Evolutionary conservation across 1,284 basidiomycete genomes (phyloP).

Genomic region (Microbotryum intermedium): DNA sequence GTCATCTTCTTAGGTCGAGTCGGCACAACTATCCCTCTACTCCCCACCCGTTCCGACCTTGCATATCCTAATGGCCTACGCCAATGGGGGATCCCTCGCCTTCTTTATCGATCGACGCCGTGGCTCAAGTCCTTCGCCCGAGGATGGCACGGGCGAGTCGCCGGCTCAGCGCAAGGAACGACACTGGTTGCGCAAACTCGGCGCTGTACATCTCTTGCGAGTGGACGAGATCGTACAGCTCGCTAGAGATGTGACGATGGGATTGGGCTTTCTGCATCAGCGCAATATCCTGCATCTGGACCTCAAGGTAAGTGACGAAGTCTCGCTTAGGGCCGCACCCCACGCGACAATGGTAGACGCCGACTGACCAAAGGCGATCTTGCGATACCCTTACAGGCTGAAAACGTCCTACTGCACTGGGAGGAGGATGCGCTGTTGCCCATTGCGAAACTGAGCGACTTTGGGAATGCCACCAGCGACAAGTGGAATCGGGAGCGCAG

Average conservation of each 20-base stretch:
- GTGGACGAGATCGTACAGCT: conserved; percentile 31
- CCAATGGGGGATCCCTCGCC: conserved; percentile 27
- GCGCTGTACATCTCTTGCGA: conserved; percentile 28
- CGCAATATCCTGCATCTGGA: conserved; percentile 34
- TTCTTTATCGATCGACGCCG: conserved; percentile 8
- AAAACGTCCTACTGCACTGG: conserved; percentile 34
- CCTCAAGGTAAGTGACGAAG: conserved; percentile 23
- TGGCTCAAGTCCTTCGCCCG: neutral
- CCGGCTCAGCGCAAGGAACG: neutral
- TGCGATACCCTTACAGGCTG: conserved; percentile 16
- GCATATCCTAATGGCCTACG: conserved; percentile 33
- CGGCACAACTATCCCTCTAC: conserved; percentile 6
- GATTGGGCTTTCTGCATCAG: conserved; percentile 30
- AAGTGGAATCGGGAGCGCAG: conserved; percentile 17
- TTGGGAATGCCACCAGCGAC: conserved; percentile 27
- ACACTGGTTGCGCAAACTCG: neutral
- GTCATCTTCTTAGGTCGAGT: conserved; percentile 22
- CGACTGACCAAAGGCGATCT: neutral
- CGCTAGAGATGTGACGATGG: conserved; percentile 25
- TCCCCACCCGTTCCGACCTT: conserved; percentile 29
- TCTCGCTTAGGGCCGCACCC: neutral
- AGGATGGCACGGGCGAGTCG: neutral
- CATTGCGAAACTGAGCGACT: conserved; percentile 30
- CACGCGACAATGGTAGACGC: neutral
- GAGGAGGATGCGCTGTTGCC: conserved; percentile 29